These are phyloP conservation scores for Polygonum aviculare DNA, from an alignment of 148 eudicot genomes.

Conservation along the genomic window DNA sequence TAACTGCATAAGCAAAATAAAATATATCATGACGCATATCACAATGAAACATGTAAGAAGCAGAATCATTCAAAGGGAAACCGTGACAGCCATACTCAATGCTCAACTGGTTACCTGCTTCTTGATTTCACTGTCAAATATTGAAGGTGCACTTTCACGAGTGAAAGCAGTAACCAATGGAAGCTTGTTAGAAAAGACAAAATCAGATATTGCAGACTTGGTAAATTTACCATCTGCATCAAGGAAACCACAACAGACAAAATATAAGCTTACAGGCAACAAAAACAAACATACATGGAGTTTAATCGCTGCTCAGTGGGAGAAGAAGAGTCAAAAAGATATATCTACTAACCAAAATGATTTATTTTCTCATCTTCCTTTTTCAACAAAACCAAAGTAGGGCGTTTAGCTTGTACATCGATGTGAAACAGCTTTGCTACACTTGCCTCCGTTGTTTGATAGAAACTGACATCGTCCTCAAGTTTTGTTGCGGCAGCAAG, in stretches of 20 bases:
- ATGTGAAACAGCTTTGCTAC: slow-evolving; percentile 78
- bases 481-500: slow-evolving; percentile 80
- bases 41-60: neutral
- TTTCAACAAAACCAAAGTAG: slow-evolving; percentile 76
- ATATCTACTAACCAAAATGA: slow-evolving; percentile 47
- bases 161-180: slow-evolving; percentile 77
- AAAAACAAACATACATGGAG: neutral
- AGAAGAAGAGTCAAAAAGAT: neutral
- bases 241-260: neutral
- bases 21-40: neutral
- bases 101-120: slow-evolving; percentile 50
- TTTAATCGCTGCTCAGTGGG: neutral
- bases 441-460: slow-evolving; percentile 71
- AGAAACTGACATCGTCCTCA: slow-evolving; percentile 76
- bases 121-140: slow-evolving; percentile 77
- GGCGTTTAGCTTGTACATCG: slow-evolving; percentile 62
- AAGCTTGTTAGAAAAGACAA: slow-evolving; percentile 77
- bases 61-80: neutral
- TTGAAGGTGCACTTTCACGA: slow-evolving; percentile 57
- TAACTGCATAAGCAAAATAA: slow-evolving; percentile 32
- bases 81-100: neutral
- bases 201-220: slow-evolving; percentile 63
- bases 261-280: neutral
- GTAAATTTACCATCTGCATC: slow-evolving; percentile 59
- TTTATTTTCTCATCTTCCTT: slow-evolving; percentile 75